These are phyloP conservation scores for Echinochloa phyllopogon DNA, from an alignment of 176 grass and related monocot genomes.

Conservation along the genomic window DNA sequence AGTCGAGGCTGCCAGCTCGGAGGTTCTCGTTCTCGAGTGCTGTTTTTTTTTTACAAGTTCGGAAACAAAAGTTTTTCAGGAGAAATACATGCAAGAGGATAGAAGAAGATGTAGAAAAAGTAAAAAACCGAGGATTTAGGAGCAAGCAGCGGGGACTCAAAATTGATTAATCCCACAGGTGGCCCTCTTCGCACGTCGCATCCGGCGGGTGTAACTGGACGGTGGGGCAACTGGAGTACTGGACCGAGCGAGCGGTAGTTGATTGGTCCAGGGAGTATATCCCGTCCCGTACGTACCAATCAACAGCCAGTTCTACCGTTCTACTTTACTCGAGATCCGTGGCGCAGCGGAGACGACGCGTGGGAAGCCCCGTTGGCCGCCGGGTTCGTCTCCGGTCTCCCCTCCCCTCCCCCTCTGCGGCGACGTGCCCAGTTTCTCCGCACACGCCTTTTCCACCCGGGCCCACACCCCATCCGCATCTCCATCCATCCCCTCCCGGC, in stretches of 20 bases:
- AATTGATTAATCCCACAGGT: neutral
- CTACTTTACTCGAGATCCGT: neutral
- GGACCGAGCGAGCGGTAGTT: neutral
- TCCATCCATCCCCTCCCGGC: too few species aligned
- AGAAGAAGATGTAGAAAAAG: neutral
- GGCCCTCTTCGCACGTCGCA: slow-evolving; percentile 12
- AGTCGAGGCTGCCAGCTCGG: neutral
- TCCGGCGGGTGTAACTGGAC: neutral
- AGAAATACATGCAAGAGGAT: neutral
- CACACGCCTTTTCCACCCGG: neutral
- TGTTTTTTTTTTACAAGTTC: too few species aligned
- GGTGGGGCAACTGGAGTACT: neutral
- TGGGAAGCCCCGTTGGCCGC: neutral
- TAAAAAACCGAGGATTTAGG: neutral
- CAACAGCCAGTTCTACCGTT: neutral
- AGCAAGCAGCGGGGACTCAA: neutral
- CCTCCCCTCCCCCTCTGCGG: neutral
- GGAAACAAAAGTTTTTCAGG: too few species aligned
- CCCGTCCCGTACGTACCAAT: too few species aligned
- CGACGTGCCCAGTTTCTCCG: neutral
- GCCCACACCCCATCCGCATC: neutral
- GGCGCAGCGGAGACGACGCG: neutral
- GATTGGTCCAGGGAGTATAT: neutral
- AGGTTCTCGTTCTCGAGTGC: neutral
- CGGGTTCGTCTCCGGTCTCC: neutral